Conservation (phyloP, 768 basidiomycete species). For the Tricholoma terreum region DNA sequence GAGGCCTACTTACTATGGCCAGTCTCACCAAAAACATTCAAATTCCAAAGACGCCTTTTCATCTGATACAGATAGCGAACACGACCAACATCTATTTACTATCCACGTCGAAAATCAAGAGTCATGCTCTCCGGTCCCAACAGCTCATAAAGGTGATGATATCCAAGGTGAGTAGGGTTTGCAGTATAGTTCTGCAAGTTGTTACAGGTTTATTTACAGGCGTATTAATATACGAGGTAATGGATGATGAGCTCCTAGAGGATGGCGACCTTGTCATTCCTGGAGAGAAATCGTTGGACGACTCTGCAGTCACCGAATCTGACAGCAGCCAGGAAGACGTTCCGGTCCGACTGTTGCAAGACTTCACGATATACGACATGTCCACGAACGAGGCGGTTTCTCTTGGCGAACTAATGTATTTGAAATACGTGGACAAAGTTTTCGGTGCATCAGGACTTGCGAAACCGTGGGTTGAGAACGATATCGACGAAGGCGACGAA, state of each 20-base stretch:
- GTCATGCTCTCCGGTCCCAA: neutral
- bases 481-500: constrained; percentile 30
- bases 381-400: constrained; percentile 37
- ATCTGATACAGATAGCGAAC: neutral
- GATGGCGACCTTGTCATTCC: constrained; percentile 38
- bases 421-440: constrained; percentile 21
- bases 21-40: too few relatives aligned
- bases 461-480: constrained; percentile 33
- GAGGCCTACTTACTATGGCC: neutral
- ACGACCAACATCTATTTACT: neutral
- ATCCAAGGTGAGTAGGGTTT: neutral
- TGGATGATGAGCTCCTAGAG: constrained; percentile 35
- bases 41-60: neutral
- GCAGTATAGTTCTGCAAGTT: neutral
- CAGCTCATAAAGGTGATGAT: neutral
- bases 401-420: constrained; percentile 36
- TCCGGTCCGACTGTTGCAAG: constrained; percentile 53
- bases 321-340: constrained; percentile 35
- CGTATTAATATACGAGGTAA: constrained; percentile 10
- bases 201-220: constrained; percentile 1
- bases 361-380: constrained; percentile 52
- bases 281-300: constrained; percentile 35
- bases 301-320: constrained; percentile 11
- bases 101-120: neutral
- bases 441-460: constrained; percentile 41